Evolutionary conservation across 192 early-diverging fungal genomes (phyloP), one percentile per base, ranked within the genome.

Genomic region (Pilobolus umbonatus): DNA sequence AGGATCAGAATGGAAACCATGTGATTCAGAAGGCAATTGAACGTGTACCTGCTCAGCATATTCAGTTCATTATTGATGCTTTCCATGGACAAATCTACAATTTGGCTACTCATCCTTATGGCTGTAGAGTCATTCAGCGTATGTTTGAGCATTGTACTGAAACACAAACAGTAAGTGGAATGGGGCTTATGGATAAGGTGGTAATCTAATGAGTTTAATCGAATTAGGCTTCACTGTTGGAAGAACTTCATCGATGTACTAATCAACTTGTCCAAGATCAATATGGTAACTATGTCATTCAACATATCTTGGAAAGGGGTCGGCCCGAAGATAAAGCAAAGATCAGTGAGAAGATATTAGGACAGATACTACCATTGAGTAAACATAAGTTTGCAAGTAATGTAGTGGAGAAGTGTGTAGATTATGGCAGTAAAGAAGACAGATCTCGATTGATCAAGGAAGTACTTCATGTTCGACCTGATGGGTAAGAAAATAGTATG

Each of bases 21-120:
- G 96, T 98, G 11, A 95, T 98, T 59, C 96, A 98, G 73, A 98
- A 98, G 29, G 96, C 94, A n/a, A 95, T 98, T 45, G 96, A 98
- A 74, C 86, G 94, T 15, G 89, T 98, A 29, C 87, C 88, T 36
- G 85, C 88, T 4, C 84, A 93, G 56, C 89, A 95, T 72, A 93
- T 95, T 65, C 82, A 86, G 62, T 98, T 98, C 58, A 94, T 98
- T 62, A 94, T 98, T 67, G 88, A 94, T 60, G 85, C 94, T 35
- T 98, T 98, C 77, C 90, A 94, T 56, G 92, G 93, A 0, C 94
- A 96, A 74, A 90, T 98, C 0, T 96, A 89, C 65, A 80, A 86
- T 17, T 80, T 98, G 38, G 96, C 96, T 1, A 98, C 96, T 8
- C 96, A 98, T 65, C 93, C 94, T 26, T 98, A 96, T 67, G 96